phyloP scores from a whole-genome alignment of 1,284 basidiomycete species.

The Ceratorhiza oryzae-sativae region DNA sequence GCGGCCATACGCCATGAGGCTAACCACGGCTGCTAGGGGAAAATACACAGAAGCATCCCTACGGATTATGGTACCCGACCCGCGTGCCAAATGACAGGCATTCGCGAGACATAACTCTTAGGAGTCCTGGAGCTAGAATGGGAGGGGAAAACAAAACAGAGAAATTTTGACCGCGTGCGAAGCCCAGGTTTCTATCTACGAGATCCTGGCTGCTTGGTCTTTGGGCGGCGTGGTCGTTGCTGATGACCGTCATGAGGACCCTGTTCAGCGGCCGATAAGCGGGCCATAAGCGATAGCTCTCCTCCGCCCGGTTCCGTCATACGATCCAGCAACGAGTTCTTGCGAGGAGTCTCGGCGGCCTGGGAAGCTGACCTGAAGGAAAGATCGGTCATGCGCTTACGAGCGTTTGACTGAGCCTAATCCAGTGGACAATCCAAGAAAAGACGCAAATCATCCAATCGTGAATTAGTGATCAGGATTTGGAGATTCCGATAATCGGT shows the following conservation, averaged over 20 bases:
- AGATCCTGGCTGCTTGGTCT: not conserved
- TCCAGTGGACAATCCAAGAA: not conserved
- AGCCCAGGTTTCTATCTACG: not conserved
- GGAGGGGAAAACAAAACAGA: not conserved
- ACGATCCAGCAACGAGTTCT: conserved; percentile 21
- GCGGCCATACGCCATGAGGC: conserved; percentile 13
- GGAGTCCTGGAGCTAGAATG: conserved; percentile 17
- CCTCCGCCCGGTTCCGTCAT: conserved; percentile 27
- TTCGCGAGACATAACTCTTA: conserved; percentile 8
- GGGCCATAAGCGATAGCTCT: conserved; percentile 13
- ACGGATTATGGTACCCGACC: conserved; percentile 5
- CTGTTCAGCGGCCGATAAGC: not conserved
- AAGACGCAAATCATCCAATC: not conserved
- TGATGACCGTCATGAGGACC: not conserved
- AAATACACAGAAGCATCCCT: not conserved
- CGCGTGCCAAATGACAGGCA: conserved; percentile 7
- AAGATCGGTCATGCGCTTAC: not conserved
- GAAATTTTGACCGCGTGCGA: not conserved
- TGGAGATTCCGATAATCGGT: not conserved
- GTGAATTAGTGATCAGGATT: not conserved
- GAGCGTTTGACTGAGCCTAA: conserved; percentile 3
- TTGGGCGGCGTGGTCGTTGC: conserved; percentile 9
- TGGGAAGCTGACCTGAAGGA: conserved; percentile 7
- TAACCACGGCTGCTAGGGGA: not conserved
- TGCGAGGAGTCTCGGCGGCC: conserved; percentile 14